Percentiles rank a stretch among this genome's conserved stretches.
Conservation (phyloP, 345 rosid genomes). For the Euphorbia lathyris region DNA sequence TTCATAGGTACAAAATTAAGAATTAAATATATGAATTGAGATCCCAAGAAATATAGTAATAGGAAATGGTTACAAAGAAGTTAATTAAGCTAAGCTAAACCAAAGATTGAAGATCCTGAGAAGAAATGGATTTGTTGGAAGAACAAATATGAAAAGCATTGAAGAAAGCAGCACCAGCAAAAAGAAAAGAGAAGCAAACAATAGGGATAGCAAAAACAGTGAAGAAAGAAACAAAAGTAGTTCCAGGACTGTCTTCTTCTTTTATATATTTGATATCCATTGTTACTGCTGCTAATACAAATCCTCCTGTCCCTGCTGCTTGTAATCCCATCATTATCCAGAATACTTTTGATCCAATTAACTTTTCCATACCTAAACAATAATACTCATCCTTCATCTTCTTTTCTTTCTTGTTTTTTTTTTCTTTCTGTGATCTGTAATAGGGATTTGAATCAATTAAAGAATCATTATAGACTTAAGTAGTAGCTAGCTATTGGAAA, state of each 20-base stretch:
- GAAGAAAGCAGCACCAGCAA: slow-evolving; percentile 20
- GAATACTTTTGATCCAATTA: slow-evolving; percentile 10
- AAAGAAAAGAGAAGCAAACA: slow-evolving; percentile 15
- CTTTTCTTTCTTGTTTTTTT: neutral
- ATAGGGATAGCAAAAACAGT: slow-evolving; percentile 12
- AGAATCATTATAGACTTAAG: no score
- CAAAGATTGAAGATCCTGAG: slow-evolving; percentile 10
- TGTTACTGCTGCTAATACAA: slow-evolving; percentile 17
- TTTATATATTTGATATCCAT: slow-evolving; percentile 14
- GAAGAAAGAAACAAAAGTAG: neutral
- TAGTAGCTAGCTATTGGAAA: neutral
- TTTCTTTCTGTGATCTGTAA: neutral
- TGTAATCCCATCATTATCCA: slow-evolving; percentile 14
- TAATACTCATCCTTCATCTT: neutral
- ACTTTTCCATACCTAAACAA: neutral
- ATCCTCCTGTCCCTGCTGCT: slow-evolving; percentile 15
- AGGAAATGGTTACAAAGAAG: neutral
- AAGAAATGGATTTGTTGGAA: neutral
- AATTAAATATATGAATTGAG: no score
- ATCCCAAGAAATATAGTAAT: neutral
- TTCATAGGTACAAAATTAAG: no score
- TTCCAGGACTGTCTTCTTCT: slow-evolving; percentile 19
- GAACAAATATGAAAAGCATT: slow-evolving; percentile 4
- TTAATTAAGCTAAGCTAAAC: neutral
- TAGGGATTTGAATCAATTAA: no score